Evolutionary conservation across 805 yeast species (phyloP).

Genomic region (Ogataea dorogensis): DNA sequence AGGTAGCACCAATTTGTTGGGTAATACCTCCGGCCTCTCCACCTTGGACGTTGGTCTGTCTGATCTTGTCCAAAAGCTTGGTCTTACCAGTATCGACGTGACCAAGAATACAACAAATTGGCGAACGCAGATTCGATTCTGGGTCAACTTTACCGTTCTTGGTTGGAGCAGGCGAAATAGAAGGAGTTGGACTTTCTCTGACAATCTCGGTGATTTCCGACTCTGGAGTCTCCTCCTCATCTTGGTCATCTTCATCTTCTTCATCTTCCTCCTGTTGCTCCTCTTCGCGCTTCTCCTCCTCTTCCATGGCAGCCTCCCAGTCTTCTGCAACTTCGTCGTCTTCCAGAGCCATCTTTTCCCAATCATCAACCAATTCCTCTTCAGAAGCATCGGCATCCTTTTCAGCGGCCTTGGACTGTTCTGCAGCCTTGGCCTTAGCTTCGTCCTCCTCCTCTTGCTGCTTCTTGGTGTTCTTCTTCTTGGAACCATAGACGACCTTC

Average conservation of each 20-base stretch:
- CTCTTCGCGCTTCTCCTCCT: conserved; percentile 38
- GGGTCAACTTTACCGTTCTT: conserved; percentile 23
- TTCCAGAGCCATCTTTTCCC: conserved; percentile 72
- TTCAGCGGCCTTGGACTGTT: conserved; percentile 41
- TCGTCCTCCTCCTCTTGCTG: conserved; percentile 33
- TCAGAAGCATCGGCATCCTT: conserved; percentile 47
- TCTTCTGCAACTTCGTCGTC: conserved; percentile 51
- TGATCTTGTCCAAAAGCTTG: conserved; percentile 90
- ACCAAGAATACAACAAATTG: conserved; percentile 98
- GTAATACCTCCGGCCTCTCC: conserved; percentile 99
- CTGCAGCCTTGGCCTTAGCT: conserved; percentile 15
- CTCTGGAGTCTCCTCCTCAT: conserved; percentile 26
- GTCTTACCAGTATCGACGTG: conserved; percentile 99
- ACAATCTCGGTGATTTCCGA: conserved; percentile 28
- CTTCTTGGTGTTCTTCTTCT: conserved; percentile 53
- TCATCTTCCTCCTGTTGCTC: conserved; percentile 32
- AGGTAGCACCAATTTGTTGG: conserved; percentile 99
- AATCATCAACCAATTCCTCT: conserved; percentile 66
- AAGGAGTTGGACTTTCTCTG: conserved; percentile 21
- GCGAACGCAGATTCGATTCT: conserved; percentile 77
- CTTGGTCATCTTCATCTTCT: conserved; percentile 31
- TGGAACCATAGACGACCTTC: conserved; percentile 68
- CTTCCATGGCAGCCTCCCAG: conserved; percentile 43
- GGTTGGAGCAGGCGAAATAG: conserved; percentile 11
- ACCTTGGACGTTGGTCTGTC: conserved; percentile 99